Evolutionary conservation across 352 stramenopile species (phyloP).

Genomic region (Paralagenidium karlingii): DNA sequence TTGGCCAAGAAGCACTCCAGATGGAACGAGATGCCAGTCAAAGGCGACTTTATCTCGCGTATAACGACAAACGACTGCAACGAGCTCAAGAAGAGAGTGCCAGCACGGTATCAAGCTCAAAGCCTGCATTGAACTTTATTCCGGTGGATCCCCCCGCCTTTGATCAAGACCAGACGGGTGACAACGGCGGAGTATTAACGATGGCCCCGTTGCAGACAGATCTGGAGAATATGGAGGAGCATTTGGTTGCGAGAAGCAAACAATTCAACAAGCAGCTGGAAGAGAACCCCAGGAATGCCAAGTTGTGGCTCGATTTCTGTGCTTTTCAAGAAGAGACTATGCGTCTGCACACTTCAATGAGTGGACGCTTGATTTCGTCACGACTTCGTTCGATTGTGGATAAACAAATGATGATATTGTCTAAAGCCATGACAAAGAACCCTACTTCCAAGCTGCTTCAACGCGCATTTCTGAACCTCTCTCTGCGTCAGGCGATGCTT

Average conservation of each 20-base stretch:
- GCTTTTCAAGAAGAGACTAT: conserved; percentile 55
- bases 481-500: conserved; percentile 6
- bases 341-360: too few species aligned
- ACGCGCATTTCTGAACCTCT: conserved; percentile 36
- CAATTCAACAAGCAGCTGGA: conserved; percentile 21
- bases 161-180: conserved; percentile 1
- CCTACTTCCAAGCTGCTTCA: conserved; percentile 28
- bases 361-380: too few species aligned
- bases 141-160: conserved; percentile 20
- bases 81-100: conserved; percentile 1
- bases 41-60: conserved; percentile 46
- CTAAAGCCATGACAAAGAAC: conserved; percentile 34
- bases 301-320: conserved; percentile 58
- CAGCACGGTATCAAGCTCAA: neutral
- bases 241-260: conserved; percentile 42
- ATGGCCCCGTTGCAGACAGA: conserved; percentile 48
- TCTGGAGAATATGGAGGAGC: conserved; percentile 47
- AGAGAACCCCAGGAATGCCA: conserved; percentile 11
- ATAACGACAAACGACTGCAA: conserved; percentile 39
- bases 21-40: conserved; percentile 21
- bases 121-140: conserved; percentile 38
- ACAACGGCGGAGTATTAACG: neutral
- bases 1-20: conserved; percentile 24
- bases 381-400: too few species aligned
- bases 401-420: conserved; percentile 52